phyloP scores from a whole-genome alignment of 202 grass and related monocot genomes.

The Alloteropsis angusta region DNA sequence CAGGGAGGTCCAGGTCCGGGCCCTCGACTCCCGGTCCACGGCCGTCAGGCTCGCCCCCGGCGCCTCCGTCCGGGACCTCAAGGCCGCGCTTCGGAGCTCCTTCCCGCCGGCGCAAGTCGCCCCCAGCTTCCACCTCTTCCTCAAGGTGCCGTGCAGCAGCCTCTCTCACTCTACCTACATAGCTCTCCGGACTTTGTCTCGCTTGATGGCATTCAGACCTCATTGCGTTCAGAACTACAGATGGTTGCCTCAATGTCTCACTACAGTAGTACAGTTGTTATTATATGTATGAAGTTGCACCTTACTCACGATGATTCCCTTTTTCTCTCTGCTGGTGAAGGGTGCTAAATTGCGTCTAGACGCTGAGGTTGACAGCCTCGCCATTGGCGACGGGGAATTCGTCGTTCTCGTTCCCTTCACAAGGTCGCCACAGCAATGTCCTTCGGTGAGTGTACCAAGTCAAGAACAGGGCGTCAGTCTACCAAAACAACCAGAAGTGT shows the following conservation, averaged over 20 bases:
- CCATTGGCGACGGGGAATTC: conserved; percentile 23
- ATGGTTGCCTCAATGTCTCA: not conserved
- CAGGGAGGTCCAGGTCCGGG: conserved; percentile 57
- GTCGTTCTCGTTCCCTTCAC: conserved; percentile 61
- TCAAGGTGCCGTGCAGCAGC: conserved; percentile 42
- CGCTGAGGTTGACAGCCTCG: conserved; percentile 25
- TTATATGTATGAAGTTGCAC: not conserved
- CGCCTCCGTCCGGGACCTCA: conserved; percentile 57
- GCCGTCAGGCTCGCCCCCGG: conserved; percentile 24
- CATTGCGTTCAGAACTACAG: not conserved
- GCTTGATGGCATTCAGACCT: not conserved
- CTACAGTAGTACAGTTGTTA: not conserved
- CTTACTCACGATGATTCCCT: not conserved
- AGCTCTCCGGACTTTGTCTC: not conserved
- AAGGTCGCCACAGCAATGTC: conserved; percentile 25
- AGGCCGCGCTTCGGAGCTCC: conserved; percentile 51
- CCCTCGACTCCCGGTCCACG: conserved; percentile 51
- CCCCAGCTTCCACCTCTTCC: conserved; percentile 74
- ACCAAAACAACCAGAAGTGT: conserved; percentile 16
- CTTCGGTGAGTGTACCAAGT: not conserved
- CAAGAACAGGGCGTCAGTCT: conserved; percentile 16
- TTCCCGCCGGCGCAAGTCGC: conserved; percentile 61
- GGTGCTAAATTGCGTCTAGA: conserved; percentile 59
- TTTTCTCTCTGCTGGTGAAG: conserved; percentile 28
- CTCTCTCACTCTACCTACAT: not conserved